Percentiles rank a stretch among this genome's conserved stretches.
phyloP scores from a whole-genome alignment of 768 basidiomycete species.

The Strobilomyces confusus region DNA sequence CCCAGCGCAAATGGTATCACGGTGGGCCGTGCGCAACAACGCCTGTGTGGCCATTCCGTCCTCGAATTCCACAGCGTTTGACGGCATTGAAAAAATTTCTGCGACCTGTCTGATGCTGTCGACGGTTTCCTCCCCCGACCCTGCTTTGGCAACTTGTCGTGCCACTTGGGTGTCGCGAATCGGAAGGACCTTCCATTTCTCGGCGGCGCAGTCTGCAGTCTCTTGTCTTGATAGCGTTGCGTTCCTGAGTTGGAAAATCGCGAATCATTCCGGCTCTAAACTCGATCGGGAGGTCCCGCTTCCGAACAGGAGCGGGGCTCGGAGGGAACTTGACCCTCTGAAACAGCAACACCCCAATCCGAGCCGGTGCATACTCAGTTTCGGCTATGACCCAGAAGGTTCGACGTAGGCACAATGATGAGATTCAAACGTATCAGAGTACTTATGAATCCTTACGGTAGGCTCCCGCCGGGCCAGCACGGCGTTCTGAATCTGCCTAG shows the following conservation, averaged over 20 bases:
- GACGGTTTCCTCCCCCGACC: background rate
- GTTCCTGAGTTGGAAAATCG: background rate
- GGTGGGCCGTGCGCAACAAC: too few relatives aligned
- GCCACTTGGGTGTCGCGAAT: background rate
- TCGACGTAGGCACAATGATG: too few relatives aligned
- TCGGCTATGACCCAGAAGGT: too few relatives aligned
- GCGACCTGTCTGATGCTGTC: background rate
- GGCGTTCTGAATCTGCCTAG: too few relatives aligned
- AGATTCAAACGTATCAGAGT: too few relatives aligned
- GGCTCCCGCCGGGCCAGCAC: background rate
- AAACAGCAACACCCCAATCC: too few relatives aligned
- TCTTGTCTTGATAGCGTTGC: background rate
- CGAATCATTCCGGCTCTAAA: background rate
- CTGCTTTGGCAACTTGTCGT: background rate
- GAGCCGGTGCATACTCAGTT: too few relatives aligned
- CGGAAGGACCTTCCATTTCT: conserved; percentile 7
- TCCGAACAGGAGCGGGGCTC: too few relatives aligned
- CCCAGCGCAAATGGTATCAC: too few relatives aligned
- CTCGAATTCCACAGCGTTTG: background rate
- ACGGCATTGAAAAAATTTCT: background rate
- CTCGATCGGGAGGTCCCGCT: background rate
- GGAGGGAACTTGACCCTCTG: too few relatives aligned
- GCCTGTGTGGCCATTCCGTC: too few relatives aligned
- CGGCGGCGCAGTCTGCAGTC: background rate
- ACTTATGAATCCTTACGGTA: background rate